Percentiles rank a stretch among this genome's conserved stretches.
These are phyloP conservation scores for Fusarium chuoi DNA, from an alignment of 2,329 filamentous ascomycete genomes.

Conservation along the genomic window DNA sequence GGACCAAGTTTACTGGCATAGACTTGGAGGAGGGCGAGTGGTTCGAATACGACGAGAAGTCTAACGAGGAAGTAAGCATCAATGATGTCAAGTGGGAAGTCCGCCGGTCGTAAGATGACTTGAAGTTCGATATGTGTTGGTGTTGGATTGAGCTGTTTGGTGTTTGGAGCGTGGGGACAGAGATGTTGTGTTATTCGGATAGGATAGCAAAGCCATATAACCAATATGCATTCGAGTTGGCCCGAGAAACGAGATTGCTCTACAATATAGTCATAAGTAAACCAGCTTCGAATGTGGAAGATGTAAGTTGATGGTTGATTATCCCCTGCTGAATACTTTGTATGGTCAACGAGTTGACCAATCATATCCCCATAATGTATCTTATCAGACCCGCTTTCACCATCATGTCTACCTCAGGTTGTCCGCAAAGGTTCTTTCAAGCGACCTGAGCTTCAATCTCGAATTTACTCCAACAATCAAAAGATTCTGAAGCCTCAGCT, in stretches of 20 bases:
- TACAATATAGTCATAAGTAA: background rate
- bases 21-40: slow-evolving; percentile 92
- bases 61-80: slow-evolving; percentile 90
- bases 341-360: background rate
- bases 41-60: slow-evolving; percentile 98
- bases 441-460: background rate
- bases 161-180: background rate
- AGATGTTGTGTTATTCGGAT: background rate
- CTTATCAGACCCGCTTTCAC: slow-evolving; percentile 15
- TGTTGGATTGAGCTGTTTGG: background rate
- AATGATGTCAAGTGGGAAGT: slow-evolving; percentile 91
- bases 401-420: background rate
- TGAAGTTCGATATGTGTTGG: background rate
- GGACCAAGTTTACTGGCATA: slow-evolving; percentile 82
- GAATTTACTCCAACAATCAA: background rate
- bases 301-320: background rate
- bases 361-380: background rate
- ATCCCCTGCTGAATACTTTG: background rate
- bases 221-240: background rate
- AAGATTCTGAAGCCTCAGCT: background rate
- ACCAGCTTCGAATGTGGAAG: background rate
- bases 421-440: slow-evolving; percentile 25
- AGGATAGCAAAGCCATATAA: background rate
- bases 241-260: background rate
- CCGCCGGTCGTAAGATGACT: slow-evolving; percentile 66